Evolutionary conservation across 225 moss, liverwort and hornwort genomes (phyloP).

Genomic region (Physcomitrium patens): DNA sequence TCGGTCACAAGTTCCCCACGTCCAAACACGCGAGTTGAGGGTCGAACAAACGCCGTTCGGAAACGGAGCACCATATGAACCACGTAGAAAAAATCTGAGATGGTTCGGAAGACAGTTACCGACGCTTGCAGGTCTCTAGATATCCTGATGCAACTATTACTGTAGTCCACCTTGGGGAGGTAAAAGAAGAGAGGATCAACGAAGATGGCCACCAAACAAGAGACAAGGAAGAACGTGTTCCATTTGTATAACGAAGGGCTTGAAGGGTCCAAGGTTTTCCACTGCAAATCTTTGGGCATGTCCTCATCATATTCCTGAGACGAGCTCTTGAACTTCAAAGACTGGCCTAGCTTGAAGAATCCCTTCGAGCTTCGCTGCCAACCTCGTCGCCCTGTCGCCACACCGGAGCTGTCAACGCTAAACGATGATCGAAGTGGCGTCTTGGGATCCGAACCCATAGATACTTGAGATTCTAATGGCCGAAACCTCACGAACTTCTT

Average conservation of each 20-base stretch:
- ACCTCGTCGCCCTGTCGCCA: constrained; percentile 48
- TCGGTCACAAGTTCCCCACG: constrained; percentile 61
- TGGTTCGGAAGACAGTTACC: constrained; percentile 77
- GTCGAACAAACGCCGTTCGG: constrained; percentile 41
- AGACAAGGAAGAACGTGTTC: constrained; percentile 77
- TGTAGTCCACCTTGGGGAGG: constrained; percentile 65
- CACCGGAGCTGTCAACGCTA: constrained; percentile 28
- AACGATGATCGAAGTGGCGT: constrained; percentile 31
- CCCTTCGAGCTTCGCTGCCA: constrained; percentile 74
- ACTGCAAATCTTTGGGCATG: constrained; percentile 25
- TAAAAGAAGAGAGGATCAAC: constrained; percentile 88
- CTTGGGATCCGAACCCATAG: constrained; percentile 43
- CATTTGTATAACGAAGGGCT: constrained; percentile 57
- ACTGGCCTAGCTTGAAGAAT: constrained; percentile 67
- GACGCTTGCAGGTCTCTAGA: constrained; percentile 55
- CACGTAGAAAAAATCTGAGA: constrained; percentile 77
- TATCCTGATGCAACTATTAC: constrained; percentile 61
- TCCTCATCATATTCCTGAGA: constrained; percentile 58
- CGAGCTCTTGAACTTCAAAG: constrained; percentile 51
- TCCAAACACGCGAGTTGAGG: constrained; percentile 62
- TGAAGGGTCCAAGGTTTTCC: constrained; percentile 64
- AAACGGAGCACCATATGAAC: constrained; percentile 77
- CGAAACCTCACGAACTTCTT: constrained; percentile 45
- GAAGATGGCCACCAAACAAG: constrained; percentile 79
- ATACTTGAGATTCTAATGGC: constrained; percentile 39